These are phyloP conservation scores for Oryza coarctata DNA, from an alignment of 176 grass and related monocot species.

Conservation along the genomic window DNA sequence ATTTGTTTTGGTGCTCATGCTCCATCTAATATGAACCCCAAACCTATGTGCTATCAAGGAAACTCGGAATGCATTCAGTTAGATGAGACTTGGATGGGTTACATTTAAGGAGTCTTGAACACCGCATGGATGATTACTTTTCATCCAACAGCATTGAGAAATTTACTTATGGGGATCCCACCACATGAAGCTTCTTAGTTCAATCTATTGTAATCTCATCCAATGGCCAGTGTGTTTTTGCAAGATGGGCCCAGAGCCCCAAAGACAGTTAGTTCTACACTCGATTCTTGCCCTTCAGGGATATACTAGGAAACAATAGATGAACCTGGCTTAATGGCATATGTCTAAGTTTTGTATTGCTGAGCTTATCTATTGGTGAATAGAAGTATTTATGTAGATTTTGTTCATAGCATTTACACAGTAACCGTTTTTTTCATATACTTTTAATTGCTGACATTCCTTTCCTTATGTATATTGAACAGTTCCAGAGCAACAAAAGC, in stretches of 20 bases:
- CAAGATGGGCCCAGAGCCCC: neutral
- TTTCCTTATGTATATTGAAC: slow-evolving; percentile 34
- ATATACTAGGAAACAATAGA: slow-evolving; percentile 16
- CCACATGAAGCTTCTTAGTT: neutral
- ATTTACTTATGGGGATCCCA: neutral
- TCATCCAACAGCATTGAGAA: neutral
- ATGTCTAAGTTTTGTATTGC: slow-evolving; percentile 15
- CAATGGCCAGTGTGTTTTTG: neutral
- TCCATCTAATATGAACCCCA: neutral
- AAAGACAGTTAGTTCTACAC: slow-evolving; percentile 7
- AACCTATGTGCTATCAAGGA: neutral
- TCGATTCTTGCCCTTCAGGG: neutral
- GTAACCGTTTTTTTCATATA: slow-evolving; percentile 32
- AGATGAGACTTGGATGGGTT: neutral
- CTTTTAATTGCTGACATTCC: slow-evolving; percentile 23
- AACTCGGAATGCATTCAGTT: neutral
- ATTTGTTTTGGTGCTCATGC: neutral
- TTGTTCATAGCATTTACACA: slow-evolving; percentile 25
- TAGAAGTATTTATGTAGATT: slow-evolving; percentile 16
- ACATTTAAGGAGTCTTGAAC: neutral
- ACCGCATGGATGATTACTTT: neutral
- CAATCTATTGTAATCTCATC: neutral
- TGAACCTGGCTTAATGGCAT: slow-evolving; percentile 14
- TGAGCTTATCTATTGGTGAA: slow-evolving; percentile 28
- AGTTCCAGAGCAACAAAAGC: slow-evolving; percentile 73